Base-by-base conservation (phyloP, 1,139 yeast species). In the Debaryomycetaceae sp. region DNA sequence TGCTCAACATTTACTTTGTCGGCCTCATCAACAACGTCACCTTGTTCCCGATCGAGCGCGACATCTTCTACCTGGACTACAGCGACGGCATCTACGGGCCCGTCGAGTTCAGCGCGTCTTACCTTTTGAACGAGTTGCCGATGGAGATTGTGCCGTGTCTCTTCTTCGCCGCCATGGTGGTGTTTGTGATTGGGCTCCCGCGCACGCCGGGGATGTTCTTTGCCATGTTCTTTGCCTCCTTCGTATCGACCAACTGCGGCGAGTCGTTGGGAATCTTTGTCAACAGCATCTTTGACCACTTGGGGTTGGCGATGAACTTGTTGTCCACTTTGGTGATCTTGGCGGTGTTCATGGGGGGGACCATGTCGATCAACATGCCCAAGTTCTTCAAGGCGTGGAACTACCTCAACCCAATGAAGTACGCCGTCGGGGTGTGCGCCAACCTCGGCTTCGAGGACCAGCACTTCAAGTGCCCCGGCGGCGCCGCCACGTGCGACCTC, bases 291-390 rank as follows among this genome's bases (percentile, higher is more conserved):
- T 78, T 85, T 45, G 64, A 68, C 34, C 89, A 85, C 48, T 72
- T 84, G 33, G 95, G 95, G 0, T 70, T 85, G 43, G 94, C 93
- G 0, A 75, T 83, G 16, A 84, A 83, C 46, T 56, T 84, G 4
- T 71, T 85, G 28, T 70, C 88, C 0, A 71, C 76, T 7, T 49
- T 82, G 19, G 56, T 83, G 30, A 71, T 83, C 3, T 59, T 84
- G 35, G 91, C 89, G 5, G 72, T 82, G 12, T 75, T 82, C 44
- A 83, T 85, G 93, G 85, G 86, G 3, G 96, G 95, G n/a, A 65
- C 89, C 4, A 71, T 86, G 79, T 81, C 95, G 0, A 57, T 83
- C 41, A 66, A 79, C 21, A 75, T 85, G 81, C 86, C 86, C 5
- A 58, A 58, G 1, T 75, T 85, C 32, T 70, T 85, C 48, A 65